phyloP scores from a whole-genome alignment of 2,329 filamentous ascomycete species.

The Aspergillus ochraceus region DNA sequence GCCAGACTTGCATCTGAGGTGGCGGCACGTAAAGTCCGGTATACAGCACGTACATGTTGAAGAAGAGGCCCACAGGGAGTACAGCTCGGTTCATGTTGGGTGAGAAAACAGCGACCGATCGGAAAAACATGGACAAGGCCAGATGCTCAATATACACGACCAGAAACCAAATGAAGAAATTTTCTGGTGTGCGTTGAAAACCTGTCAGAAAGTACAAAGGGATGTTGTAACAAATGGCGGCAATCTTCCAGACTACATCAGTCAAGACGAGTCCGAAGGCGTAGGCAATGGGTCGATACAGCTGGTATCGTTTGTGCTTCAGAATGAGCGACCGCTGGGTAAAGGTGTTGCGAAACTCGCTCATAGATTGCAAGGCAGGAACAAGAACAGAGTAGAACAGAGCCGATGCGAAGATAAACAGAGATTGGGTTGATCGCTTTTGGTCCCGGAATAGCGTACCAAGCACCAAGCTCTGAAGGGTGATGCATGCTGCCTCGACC shows the following conservation, averaged over 20 bases:
- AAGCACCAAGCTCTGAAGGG: constrained; percentile 13
- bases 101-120: constrained; percentile 69
- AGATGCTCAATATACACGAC: constrained; percentile 52
- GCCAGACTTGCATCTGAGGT: constrained; percentile 68
- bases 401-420: constrained; percentile 12
- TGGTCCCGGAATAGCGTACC: constrained; percentile 18
- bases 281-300: constrained; percentile 71
- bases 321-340: constrained; percentile 14
- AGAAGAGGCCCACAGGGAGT: constrained; percentile 73
- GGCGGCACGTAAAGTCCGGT: constrained; percentile 77
- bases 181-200: constrained; percentile 62
- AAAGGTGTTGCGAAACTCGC: constrained; percentile 15
- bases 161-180: constrained; percentile 70
- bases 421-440: neutral
- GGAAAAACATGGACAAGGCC: constrained; percentile 72
- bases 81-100: constrained; percentile 80
- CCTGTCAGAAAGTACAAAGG: constrained; percentile 75
- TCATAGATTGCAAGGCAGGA: constrained; percentile 9
- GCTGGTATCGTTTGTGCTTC: constrained; percentile 14
- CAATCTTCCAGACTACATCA: constrained; percentile 68
- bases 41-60: constrained; percentile 75
- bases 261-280: constrained; percentile 74
- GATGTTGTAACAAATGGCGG: constrained; percentile 68
- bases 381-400: constrained; percentile 17
- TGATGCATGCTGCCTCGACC: constrained; percentile 2